Conservation (phyloP, 306 rosid species). For the Casuarina glauca region DNA sequence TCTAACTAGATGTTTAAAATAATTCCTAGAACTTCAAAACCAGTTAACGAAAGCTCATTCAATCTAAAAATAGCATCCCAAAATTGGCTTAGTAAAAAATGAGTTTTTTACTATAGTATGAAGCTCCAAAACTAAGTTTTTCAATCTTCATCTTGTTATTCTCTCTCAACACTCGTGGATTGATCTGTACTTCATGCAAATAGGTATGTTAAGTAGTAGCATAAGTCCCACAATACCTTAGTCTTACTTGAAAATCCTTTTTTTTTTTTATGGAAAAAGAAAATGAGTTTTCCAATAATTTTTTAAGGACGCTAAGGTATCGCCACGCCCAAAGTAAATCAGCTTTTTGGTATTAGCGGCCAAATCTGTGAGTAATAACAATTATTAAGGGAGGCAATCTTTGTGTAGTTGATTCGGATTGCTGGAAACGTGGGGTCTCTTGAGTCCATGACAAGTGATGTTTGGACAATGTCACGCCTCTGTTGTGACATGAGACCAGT, state of each 20-base stretch:
- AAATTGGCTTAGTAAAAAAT: not conserved
- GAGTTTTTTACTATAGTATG: no score
- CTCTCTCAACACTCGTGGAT: no score
- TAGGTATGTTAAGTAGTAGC: no score
- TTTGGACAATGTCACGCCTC: slow-evolving; percentile 28
- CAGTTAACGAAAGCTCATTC: not conserved
- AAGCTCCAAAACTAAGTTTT: no score
- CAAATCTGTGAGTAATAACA: not conserved
- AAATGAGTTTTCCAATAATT: not conserved
- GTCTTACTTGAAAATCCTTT: no score
- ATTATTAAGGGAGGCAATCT: slow-evolving; percentile 17
- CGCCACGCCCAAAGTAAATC: slow-evolving; percentile 24
- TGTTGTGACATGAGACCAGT: slow-evolving; percentile 48
- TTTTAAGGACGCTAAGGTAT: slow-evolving; percentile 20
- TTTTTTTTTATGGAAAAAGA: no score
- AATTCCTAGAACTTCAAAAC: not conserved
- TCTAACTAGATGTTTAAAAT: no score
- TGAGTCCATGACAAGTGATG: slow-evolving; percentile 31
- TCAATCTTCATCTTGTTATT: no score
- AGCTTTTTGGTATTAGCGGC: not conserved
- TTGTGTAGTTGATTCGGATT: slow-evolving; percentile 21
- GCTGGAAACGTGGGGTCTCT: slow-evolving; percentile 30
- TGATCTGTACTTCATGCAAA: no score
- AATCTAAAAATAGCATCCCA: slow-evolving; percentile 9
- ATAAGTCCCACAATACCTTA: no score